phyloP scores from a whole-genome alignment of 140 eudicot genomes.

The Oenanthe javanica region DNA sequence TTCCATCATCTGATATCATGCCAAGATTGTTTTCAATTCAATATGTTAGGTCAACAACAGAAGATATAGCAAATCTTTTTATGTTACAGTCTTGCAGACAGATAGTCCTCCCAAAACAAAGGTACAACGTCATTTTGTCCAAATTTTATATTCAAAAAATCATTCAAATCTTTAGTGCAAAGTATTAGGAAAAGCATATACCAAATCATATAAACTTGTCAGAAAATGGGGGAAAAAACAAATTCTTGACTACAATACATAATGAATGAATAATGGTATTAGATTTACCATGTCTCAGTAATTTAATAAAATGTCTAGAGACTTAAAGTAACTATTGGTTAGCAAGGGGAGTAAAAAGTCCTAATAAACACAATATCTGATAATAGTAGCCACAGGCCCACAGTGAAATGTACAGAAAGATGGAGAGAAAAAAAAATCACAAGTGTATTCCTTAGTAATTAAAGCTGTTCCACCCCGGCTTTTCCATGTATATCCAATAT shows the following conservation, averaged over 20 bases:
- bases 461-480: too few species aligned
- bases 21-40: conserved; percentile 13
- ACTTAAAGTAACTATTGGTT: neutral
- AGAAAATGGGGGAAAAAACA: neutral
- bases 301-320: neutral
- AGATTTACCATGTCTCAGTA: neutral
- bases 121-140: neutral
- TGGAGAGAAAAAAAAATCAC: too few species aligned
- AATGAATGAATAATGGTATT: neutral
- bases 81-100: neutral
- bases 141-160: neutral
- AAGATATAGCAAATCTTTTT: neutral
- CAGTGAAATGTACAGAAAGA: too few species aligned
- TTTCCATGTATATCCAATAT: too few species aligned
- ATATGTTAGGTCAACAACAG: neutral
- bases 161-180: neutral
- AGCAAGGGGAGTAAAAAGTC: neutral
- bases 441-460: too few species aligned
- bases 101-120: neutral
- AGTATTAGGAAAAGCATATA: neutral
- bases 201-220: neutral
- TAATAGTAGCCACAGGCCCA: too few species aligned
- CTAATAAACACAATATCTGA: neutral
- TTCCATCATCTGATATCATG: conserved; percentile 57
- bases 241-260: neutral